Evolutionary conservation across 257 asterid species (phyloP), one percentile per base, ranked within the genome.

Genomic region (Solanum appendiculatum): DNA sequence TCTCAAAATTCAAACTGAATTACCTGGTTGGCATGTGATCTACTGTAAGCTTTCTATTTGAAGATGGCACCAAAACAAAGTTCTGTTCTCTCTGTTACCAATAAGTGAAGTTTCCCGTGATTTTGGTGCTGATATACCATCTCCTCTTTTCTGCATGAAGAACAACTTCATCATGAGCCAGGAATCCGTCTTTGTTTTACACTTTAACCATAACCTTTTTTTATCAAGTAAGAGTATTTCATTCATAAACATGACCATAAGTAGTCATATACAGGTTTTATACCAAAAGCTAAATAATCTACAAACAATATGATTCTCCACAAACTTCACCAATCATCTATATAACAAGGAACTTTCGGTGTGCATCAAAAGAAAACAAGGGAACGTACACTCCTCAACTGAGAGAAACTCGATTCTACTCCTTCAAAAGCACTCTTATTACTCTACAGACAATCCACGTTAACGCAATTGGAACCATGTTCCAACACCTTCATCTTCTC

Each of bases 21-120:
- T 86, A 94, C 99, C 98, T 96, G 99, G 91, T 92, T 94, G 87
- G 94, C 88, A 85, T 94, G 90, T 91, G 84, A 74, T 87, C 90
- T 86, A 87, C 99, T 40, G 95, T 91, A 34, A 92, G 92, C 92
- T 90, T 97, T 78, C 81, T 90, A 89, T 89, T 88, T 60, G 94
- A 86, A 86, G 98, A 92, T 63, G n/a, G 96, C 98, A 82, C 93
- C 91, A 44, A 97, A 94, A 90, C 99, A 97, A 85, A 88, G 73
- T 25, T 89, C 94, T 0, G 86, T 89, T 77, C 46, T 91, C 87
- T 90, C 88, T 14, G 91, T 90, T 87, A 91, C 93, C 83, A 89
- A 63, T 86, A 95, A 91, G 86, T 92, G 98, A 85, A 90, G 87
- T 88, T 91, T 92, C 60, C 91, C 93, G 25, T 89, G 87, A 87